A percentile compares a stretch with the other conserved stretches of the same genome.
phyloP scores from a whole-genome alignment of 768 basidiomycete genomes.

The Phallus indusiatus region DNA sequence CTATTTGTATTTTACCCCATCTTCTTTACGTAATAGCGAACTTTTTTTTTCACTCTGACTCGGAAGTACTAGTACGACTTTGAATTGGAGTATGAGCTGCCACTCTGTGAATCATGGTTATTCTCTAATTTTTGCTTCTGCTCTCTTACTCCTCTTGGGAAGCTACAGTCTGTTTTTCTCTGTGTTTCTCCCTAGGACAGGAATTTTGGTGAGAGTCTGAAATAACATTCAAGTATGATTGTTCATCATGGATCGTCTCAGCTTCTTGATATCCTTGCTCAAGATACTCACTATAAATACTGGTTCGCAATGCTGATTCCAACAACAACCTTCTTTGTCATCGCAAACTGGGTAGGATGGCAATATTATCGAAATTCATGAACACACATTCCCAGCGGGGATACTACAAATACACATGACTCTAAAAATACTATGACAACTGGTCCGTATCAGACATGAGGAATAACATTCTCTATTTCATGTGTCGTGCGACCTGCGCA shows the following conservation, averaged over 20 bases:
- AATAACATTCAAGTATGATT: background rate
- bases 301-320: slow-evolving; percentile 72
- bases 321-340: slow-evolving; percentile 78
- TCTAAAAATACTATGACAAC: background rate
- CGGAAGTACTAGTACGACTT: background rate
- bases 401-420: background rate
- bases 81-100: background rate
- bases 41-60: too few relatives aligned
- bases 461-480: background rate
- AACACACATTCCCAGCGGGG: slow-evolving; percentile 12
- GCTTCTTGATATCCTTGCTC: slow-evolving; percentile 54
- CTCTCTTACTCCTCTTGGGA: slow-evolving; percentile 45
- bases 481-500: background rate
- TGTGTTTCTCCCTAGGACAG: slow-evolving; percentile 47
- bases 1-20: background rate
- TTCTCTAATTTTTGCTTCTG: slow-evolving; percentile 35
- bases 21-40: background rate
- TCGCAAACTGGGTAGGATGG: slow-evolving; percentile 99
- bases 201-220: slow-evolving; percentile 37
- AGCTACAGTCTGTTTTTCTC: slow-evolving; percentile 59
- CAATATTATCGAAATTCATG: slow-evolving; percentile 91
- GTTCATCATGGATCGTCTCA: slow-evolving; percentile 20
- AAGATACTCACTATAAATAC: slow-evolving; percentile 89
- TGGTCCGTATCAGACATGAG: background rate
- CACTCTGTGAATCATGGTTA: slow-evolving; percentile 31